A percentile compares a stretch with the other conserved stretches of the same genome.
Conservation (phyloP, 202 grass and related monocot species). For the Brachypodium distachyon region DNA sequence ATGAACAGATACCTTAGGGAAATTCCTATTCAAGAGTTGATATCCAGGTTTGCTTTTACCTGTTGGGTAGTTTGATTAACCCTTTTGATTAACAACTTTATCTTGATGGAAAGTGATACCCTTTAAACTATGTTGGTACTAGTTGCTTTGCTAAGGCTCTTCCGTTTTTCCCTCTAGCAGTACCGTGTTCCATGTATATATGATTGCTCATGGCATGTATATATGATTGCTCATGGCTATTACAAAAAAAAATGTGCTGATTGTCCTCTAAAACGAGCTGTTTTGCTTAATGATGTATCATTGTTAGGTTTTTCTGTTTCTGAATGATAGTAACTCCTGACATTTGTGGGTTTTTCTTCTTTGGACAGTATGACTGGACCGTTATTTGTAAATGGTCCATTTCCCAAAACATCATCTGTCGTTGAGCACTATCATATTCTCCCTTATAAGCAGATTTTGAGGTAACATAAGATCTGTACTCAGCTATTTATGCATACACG, state of each 20-base stretch:
- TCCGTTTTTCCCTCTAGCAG: not conserved
- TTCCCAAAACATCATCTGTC: not conserved
- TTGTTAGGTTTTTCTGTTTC: not conserved
- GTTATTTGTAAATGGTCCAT: not conserved
- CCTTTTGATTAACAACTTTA: not conserved
- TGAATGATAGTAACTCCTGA: not conserved
- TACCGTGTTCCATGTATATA: not conserved
- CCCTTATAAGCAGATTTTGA: not conserved
- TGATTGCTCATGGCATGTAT: not conserved
- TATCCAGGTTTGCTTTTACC: slow-evolving; percentile 32
- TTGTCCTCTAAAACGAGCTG: not conserved
- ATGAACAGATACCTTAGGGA: slow-evolving; percentile 12
- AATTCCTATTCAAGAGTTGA: slow-evolving; percentile 35
- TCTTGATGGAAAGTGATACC: slow-evolving; percentile 2
- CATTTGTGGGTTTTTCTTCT: not conserved
- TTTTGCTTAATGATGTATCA: not conserved
- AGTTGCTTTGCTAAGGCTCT: not conserved
- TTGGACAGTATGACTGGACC: no score
- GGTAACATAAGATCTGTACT: not conserved
- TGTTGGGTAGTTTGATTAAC: not conserved
- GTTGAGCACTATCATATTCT: not conserved
- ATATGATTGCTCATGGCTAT: not conserved
- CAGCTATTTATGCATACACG: not conserved
- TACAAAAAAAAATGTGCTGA: not conserved
- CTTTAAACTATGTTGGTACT: not conserved